These are phyloP conservation scores for Ophiostoma piceae DNA, from an alignment of 2,329 filamentous ascomycete genomes.

Conservation along the genomic window DNA sequence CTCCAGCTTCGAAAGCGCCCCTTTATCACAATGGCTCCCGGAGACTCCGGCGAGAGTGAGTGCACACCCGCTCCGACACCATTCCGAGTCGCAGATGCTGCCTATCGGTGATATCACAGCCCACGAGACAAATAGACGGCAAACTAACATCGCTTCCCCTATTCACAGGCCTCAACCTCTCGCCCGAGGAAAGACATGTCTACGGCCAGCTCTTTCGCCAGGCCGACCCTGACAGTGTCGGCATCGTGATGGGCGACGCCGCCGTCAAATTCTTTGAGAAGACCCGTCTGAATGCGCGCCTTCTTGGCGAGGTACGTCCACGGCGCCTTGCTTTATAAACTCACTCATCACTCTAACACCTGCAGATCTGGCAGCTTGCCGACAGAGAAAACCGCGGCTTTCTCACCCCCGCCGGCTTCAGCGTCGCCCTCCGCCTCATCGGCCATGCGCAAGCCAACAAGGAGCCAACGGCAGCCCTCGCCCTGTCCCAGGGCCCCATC, in stretches of 20 bases:
- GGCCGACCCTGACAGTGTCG: slow-evolving; percentile 85
- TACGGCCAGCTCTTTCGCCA: slow-evolving; percentile 91
- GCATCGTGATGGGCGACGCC: slow-evolving; percentile 91
- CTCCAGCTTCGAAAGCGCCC: slow-evolving; percentile 16
- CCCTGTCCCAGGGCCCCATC: slow-evolving; percentile 78
- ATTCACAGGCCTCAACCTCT: slow-evolving; percentile 62
- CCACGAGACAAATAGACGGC: neutral
- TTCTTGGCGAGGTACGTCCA: slow-evolving; percentile 72
- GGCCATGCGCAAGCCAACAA: slow-evolving; percentile 89
- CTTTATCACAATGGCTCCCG: slow-evolving; percentile 31
- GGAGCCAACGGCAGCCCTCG: slow-evolving; percentile 73
- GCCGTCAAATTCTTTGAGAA: slow-evolving; percentile 98
- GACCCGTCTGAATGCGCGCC: slow-evolving; percentile 77
- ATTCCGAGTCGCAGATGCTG: neutral
- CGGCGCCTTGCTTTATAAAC: neutral
- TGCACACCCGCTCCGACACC: neutral
- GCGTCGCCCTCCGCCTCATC: slow-evolving; percentile 86
- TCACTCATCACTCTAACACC: neutral
- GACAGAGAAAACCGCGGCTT: slow-evolving; percentile 95
- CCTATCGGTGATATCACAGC: neutral
- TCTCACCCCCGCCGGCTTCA: slow-evolving; percentile 86
- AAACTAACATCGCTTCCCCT: neutral
- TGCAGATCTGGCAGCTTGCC: slow-evolving; percentile 96
- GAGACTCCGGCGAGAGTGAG: slow-evolving; percentile 31
- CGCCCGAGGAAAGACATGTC: slow-evolving; percentile 83